Evolutionary conservation across 441 rosid species (phyloP).

Genomic region (Eruca vesicaria): DNA sequence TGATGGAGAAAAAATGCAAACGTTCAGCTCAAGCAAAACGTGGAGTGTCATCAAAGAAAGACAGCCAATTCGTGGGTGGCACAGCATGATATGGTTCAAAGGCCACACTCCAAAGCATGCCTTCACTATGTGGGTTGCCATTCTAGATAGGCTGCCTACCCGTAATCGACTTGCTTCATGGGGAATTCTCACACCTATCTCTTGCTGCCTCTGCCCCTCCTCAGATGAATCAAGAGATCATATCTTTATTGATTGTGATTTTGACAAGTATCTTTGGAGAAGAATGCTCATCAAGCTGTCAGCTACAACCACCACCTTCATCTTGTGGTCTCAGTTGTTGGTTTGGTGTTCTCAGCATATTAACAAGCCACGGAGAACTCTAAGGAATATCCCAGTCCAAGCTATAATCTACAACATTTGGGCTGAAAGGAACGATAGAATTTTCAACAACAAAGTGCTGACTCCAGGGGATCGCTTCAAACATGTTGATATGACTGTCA

Average conservation of each 20-base stretch:
- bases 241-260: background rate
- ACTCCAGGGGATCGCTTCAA: background rate
- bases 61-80: background rate
- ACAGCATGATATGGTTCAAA: background rate
- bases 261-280: background rate
- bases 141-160: background rate
- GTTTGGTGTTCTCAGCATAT: background rate
- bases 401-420: background rate
- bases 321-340: background rate
- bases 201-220: background rate
- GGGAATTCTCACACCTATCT: background rate
- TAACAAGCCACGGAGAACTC: background rate
- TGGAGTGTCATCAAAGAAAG: background rate
- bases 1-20: background rate
- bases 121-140: background rate
- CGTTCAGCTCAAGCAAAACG: background rate
- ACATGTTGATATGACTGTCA: background rate
- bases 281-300: background rate
- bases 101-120: background rate
- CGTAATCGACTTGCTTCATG: background rate
- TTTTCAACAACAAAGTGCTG: background rate
- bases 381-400: background rate
- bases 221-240: background rate
- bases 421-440: background rate
- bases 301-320: background rate